Conservation (phyloP, 768 basidiomycete genomes). For the Hygrocybe punicea region DNA sequence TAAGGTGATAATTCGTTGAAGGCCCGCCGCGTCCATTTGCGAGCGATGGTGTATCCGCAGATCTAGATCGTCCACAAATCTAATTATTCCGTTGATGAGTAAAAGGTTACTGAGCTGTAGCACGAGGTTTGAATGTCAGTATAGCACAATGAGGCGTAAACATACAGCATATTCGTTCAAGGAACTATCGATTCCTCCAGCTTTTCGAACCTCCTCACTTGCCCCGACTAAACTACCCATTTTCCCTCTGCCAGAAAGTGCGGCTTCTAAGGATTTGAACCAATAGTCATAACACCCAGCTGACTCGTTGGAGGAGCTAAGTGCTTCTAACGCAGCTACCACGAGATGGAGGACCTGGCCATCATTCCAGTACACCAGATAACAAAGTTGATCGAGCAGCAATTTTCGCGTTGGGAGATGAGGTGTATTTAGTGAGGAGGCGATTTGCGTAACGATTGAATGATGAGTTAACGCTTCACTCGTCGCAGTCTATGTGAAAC, state of each 20-base stretch:
- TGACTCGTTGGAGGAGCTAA: conserved; percentile 64
- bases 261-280: conserved; percentile 78
- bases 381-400: conserved; percentile 75
- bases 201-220: conserved; percentile 79
- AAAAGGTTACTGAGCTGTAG: conserved; percentile 64
- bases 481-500: conserved; percentile 51
- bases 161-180: conserved; percentile 86
- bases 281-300: conserved; percentile 76
- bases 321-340: conserved; percentile 66
- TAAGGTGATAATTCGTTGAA: conserved; percentile 67
- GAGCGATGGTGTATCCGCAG: conserved; percentile 81
- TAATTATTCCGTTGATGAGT: conserved; percentile 67
- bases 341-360: conserved; percentile 63
- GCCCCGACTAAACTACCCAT: conserved; percentile 97
- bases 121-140: not conserved
- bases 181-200: conserved; percentile 60
- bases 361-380: conserved; percentile 64
- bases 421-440: conserved; percentile 78
- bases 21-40: conserved; percentile 86
- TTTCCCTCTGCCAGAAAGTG: conserved; percentile 79
- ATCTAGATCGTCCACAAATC: conserved; percentile 70
- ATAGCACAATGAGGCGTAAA: conserved; percentile 9
- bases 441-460: conserved; percentile 72
- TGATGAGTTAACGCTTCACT: conserved; percentile 72
- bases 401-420: conserved; percentile 74